Conservation (phyloP, 2,329 filamentous ascomycete genomes). For the Fusarium sacchari region DNA sequence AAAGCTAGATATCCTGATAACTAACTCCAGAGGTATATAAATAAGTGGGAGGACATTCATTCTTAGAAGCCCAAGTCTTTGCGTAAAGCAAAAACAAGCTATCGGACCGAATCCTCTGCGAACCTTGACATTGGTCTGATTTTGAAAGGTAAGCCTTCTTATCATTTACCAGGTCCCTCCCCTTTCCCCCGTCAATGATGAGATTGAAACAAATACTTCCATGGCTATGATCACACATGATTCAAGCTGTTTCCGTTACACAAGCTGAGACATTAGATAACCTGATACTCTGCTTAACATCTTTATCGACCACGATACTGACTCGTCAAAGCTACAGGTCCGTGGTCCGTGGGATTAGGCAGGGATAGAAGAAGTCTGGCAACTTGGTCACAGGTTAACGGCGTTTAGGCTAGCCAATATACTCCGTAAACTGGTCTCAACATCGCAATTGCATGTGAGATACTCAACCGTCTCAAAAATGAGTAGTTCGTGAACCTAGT, state of each 20-base stretch:
- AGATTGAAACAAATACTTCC: slow-evolving; percentile 22
- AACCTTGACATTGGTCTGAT: neutral
- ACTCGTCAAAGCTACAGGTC: neutral
- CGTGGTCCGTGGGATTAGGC: accelerated
- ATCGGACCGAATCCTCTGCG: accelerated
- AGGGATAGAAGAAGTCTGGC: accelerated
- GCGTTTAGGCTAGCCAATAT: neutral
- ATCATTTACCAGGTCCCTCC: accelerated
- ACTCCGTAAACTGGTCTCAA: neutral
- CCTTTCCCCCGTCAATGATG: neutral
- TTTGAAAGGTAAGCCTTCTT: neutral
- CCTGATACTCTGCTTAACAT: accelerated
- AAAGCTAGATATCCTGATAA: too few relatives aligned
- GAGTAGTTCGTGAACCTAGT: accelerated
- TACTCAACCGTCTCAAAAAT: neutral
- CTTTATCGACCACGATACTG: neutral
- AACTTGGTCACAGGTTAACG: accelerated
- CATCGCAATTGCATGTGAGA: accelerated
- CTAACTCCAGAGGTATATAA: too few relatives aligned
- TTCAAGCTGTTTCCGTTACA: slow-evolving; percentile 16
- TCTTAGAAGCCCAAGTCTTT: accelerated
- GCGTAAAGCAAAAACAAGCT: accelerated
- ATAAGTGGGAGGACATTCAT: too few relatives aligned
- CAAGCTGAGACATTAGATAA: neutral
- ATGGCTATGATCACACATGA: slow-evolving; percentile 18